Evolutionary conservation across 169 alveolate species (phyloP).

Genomic region (Plasmodium gaboni): DNA sequence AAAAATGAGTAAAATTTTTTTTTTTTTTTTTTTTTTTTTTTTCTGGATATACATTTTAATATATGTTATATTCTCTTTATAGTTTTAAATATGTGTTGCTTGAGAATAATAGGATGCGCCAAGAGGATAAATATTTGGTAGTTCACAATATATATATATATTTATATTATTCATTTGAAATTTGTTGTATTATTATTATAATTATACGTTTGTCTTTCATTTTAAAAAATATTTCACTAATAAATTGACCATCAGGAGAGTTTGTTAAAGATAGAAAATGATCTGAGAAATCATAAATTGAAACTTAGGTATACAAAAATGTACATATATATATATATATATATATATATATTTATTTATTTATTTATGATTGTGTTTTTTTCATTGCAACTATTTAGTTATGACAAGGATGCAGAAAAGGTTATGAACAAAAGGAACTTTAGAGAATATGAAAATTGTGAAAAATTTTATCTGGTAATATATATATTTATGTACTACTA

Average conservation of each 20-base stretch:
- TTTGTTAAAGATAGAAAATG: slow-evolving; percentile 27
- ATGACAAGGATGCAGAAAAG: slow-evolving; percentile 29
- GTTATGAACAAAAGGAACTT: slow-evolving; percentile 10
- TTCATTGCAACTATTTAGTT: slow-evolving; percentile 6
- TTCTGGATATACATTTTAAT: neutral
- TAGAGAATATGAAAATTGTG: slow-evolving; percentile 25
- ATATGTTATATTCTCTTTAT: neutral
- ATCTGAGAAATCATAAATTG: slow-evolving; percentile 19
- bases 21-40: neutral
- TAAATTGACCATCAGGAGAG: slow-evolving; percentile 21
- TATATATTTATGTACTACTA: neutral
- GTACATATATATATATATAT: neutral
- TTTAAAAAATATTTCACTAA: neutral
- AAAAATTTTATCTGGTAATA: slow-evolving; percentile 34
- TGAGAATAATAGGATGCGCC: slow-evolving; percentile 55
- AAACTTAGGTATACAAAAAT: slow-evolving; percentile 21
- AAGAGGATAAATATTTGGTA: slow-evolving; percentile 74
- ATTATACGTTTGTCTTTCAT: too few species aligned
- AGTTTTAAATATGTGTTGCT: slow-evolving; percentile 56
- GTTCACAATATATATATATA: too few species aligned
- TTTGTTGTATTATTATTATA: neutral
- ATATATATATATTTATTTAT: neutral
- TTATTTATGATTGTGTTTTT: neutral
- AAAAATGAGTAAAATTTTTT: slow-evolving; percentile 4
- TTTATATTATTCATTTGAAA: slow-evolving; percentile 1